Percentiles rank a stretch among this genome's conserved stretches.
phyloP scores from a whole-genome alignment of 2,329 filamentous ascomycete genomes.

The Stemphylium lycopersici region DNA sequence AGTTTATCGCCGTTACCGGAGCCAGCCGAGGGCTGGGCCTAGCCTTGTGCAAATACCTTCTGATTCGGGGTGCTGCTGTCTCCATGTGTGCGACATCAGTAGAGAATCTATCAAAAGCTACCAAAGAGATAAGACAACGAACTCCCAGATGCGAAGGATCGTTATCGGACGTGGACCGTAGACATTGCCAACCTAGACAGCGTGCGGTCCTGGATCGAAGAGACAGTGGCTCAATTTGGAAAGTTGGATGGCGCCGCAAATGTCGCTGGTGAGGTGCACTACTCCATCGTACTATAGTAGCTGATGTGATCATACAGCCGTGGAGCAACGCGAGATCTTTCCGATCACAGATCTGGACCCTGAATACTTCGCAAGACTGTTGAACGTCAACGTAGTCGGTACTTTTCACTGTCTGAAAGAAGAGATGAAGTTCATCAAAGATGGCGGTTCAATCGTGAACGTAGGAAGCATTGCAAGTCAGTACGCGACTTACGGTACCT shows the following conservation, averaged over 20 bases:
- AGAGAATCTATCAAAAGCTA: background rate
- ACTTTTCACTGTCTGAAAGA: conserved; percentile 37
- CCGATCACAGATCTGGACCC: conserved; percentile 16
- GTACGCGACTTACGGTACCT: conserved; percentile 52
- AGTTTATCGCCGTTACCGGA: conserved; percentile 3
- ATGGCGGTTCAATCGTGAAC: conserved; percentile 29
- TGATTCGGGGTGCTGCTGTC: conserved; percentile 1
- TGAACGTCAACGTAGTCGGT: conserved; percentile 50
- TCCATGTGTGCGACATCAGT: conserved; percentile 6
- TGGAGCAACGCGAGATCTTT: conserved; percentile 10
- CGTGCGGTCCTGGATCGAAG: conserved; percentile 41
- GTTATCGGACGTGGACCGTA: conserved; percentile 2
- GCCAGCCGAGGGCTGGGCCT: conserved; percentile 2
- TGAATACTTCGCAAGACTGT: conserved; percentile 23
- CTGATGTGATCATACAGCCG: background rate
- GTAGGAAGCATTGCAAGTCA: conserved; percentile 12
- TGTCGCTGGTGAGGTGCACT: conserved; percentile 45
- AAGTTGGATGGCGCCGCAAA: conserved; percentile 51
- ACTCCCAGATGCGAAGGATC: conserved; percentile 3
- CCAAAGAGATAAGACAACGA: conserved; percentile 3
- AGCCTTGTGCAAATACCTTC: conserved; percentile 3
- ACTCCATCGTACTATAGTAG: too few species aligned
- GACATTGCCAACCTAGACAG: conserved; percentile 2
- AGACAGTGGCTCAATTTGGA: conserved; percentile 44
- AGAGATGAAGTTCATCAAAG: conserved; percentile 25